Conservation (phyloP, 1,284 basidiomycete genomes). For the Coniferiporia weirii region DNA sequence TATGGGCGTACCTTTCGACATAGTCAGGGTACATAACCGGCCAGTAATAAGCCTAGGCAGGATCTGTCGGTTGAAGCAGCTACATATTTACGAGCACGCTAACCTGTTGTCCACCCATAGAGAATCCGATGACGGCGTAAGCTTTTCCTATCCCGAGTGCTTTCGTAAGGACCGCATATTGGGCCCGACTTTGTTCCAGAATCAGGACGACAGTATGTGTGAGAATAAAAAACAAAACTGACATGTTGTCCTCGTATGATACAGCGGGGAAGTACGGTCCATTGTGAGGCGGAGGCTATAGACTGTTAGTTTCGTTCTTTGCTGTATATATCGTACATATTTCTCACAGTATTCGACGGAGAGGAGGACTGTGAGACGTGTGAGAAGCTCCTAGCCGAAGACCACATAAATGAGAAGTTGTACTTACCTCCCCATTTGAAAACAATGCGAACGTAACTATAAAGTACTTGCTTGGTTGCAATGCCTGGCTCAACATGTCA, state of each 20-base stretch:
- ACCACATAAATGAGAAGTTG: not conserved
- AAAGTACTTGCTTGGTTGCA: constrained; percentile 22
- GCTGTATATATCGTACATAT: not conserved
- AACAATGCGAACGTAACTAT: constrained; percentile 23
- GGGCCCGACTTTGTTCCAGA: constrained; percentile 21
- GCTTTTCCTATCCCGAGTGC: constrained; percentile 25
- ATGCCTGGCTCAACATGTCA: constrained; percentile 2
- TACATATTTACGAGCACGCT: not conserved
- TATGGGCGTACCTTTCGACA: constrained; percentile 39
- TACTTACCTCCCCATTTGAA: constrained; percentile 23
- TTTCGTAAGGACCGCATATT: constrained; percentile 28
- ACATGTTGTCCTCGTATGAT: constrained; percentile 29
- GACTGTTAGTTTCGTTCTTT: not conserved
- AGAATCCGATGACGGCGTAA: constrained; percentile 28
- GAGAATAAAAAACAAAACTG: not conserved
- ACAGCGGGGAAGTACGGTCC: constrained; percentile 31
- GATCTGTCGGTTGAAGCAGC: no score
- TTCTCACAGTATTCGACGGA: constrained; percentile 27
- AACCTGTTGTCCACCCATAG: constrained; percentile 31
- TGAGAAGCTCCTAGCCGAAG: not conserved
- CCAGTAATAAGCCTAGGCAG: constrained; percentile 52
- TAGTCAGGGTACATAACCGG: constrained; percentile 53
- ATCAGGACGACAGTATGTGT: not conserved
- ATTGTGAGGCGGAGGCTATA: constrained; percentile 29
- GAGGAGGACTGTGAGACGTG: constrained; percentile 25